Conservation (phyloP, 257 asterid genomes). For the Buddleja alternifolia region DNA sequence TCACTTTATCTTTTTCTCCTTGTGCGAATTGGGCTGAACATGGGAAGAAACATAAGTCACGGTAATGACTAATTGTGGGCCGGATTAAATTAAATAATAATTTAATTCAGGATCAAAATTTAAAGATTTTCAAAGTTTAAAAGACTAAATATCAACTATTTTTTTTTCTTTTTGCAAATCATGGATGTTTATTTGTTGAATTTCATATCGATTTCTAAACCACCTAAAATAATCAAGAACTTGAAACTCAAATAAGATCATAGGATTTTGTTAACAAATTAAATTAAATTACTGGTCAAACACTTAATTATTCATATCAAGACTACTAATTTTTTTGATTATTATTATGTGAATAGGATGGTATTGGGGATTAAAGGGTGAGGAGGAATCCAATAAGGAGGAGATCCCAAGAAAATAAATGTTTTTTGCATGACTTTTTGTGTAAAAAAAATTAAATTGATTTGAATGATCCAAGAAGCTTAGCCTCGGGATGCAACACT, state of each 20-base stretch:
- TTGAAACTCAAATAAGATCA: not conserved
- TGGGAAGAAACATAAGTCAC: no score
- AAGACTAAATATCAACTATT: not conserved
- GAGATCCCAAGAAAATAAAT: constrained; percentile 39
- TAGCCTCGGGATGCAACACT: constrained; percentile 24
- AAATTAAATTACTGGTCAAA: no score
- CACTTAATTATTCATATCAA: no score
- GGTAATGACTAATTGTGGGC: no score
- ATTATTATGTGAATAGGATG: not conserved
- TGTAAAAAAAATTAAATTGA: constrained; percentile 20
- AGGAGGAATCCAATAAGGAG: constrained; percentile 21
- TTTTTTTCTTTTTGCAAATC: not conserved
- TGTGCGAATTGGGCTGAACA: no score
- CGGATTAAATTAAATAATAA: no score
- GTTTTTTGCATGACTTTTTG: constrained; percentile 27
- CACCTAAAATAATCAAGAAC: constrained; percentile 5
- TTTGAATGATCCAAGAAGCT: constrained; percentile 49
- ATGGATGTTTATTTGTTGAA: constrained; percentile 5
- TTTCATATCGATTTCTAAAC: not conserved
- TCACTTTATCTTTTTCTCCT: no score
- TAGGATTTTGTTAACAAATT: no score
- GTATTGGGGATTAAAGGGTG: not conserved
- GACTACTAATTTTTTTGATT: no score
- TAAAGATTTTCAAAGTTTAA: no score
- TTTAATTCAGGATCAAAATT: no score